These are phyloP conservation scores for Hypocreales sp. DNA, from an alignment of 2,329 filamentous ascomycete genomes.

Conservation along the genomic window DNA sequence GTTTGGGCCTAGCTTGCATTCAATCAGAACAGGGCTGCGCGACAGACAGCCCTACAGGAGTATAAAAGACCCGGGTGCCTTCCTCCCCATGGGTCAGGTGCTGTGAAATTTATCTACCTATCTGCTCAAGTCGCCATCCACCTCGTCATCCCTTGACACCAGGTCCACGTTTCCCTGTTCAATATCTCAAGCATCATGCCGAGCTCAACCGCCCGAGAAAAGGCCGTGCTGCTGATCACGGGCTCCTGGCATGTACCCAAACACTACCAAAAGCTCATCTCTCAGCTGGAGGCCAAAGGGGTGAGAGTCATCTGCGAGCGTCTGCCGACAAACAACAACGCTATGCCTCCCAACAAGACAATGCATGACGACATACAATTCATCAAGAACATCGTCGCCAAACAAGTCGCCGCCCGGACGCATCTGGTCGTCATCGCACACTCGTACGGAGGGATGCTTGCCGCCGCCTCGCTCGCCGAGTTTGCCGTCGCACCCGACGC, in stretches of 20 bases:
- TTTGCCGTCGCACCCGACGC: slow-evolving; percentile 1
- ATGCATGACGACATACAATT: slow-evolving; percentile 5
- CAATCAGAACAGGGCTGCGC: too few species aligned
- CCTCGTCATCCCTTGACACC: too few species aligned
- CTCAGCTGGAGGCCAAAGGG: slow-evolving; percentile 3
- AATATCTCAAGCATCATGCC: too few species aligned
- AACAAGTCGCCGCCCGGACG: slow-evolving; percentile 1
- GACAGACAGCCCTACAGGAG: too few species aligned
- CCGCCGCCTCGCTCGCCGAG: slow-evolving; percentile 1
- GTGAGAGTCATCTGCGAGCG: slow-evolving; percentile 5
- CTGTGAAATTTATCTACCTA: too few species aligned
- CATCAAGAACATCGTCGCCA: slow-evolving; percentile 2
- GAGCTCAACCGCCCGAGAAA: too few species aligned
- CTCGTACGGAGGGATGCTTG: slow-evolving; percentile 2
- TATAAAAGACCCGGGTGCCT: too few species aligned
- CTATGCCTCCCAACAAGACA: slow-evolving; percentile 6
- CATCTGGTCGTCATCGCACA: slow-evolving; percentile 2
- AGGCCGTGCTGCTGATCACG: slow-evolving; percentile 5
- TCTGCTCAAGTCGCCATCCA: too few species aligned
- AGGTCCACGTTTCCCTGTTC: too few species aligned
- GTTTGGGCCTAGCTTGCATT: too few species aligned
- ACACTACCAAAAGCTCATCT: slow-evolving; percentile 5
- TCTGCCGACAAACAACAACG: slow-evolving; percentile 7
- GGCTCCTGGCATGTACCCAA: slow-evolving; percentile 7
- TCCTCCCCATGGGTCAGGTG: too few species aligned